Evolutionary conservation across 2,329 filamentous ascomycete species (phyloP).

Genomic region (Aureobasidium sp.): DNA sequence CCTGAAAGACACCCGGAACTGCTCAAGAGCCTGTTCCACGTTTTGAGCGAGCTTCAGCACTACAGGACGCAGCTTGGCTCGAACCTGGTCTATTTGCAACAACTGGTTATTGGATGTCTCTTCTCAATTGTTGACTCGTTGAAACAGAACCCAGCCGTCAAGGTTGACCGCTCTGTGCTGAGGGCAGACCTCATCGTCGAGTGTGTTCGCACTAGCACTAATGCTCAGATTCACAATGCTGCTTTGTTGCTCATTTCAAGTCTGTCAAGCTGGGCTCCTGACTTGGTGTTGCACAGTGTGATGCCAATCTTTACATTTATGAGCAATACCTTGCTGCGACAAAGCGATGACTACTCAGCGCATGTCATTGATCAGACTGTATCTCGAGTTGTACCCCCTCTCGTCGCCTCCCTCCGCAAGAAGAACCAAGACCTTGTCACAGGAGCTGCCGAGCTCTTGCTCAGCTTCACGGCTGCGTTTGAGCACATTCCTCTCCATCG

Average conservation of each 20-base stretch:
- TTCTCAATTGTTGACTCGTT: conserved; percentile 75
- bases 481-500: conserved; percentile 90
- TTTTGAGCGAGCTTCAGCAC: conserved; percentile 79
- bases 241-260: conserved; percentile 81
- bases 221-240: conserved; percentile 86
- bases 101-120: conserved; percentile 71
- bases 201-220: conserved; percentile 84
- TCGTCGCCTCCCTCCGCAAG: conserved; percentile 76
- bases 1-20: conserved; percentile 68
- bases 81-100: conserved; percentile 84
- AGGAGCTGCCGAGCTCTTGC: conserved; percentile 79
- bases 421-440: conserved; percentile 68
- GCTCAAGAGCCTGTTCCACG: conserved; percentile 69
- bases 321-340: conserved; percentile 80
- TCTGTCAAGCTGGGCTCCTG: conserved; percentile 78
- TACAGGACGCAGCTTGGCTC: conserved; percentile 73
- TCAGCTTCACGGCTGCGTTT: conserved; percentile 93
- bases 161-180: conserved; percentile 68
- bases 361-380: conserved; percentile 93
- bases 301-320: conserved; percentile 99
- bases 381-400: conserved; percentile 82
- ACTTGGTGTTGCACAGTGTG: conserved; percentile 87
- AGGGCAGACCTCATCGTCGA: conserved; percentile 87
- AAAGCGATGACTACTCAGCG: conserved; percentile 93
- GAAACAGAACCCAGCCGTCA: conserved; percentile 20